Base-by-base conservation (phyloP, 164 flowering plant species). In the Dillenia suffruticosa region DNA sequence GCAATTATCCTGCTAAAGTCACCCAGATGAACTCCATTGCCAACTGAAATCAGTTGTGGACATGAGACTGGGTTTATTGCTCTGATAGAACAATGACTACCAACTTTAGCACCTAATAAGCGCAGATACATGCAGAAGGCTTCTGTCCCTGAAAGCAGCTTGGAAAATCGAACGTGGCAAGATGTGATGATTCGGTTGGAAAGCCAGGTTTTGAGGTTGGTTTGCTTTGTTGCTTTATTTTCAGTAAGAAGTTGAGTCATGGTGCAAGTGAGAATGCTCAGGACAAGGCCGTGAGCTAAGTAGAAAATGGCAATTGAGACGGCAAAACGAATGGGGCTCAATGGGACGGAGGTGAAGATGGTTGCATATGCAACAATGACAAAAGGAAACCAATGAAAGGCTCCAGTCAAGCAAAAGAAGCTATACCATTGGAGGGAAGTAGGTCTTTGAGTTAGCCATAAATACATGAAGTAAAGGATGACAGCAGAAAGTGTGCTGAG, bases 71-170 rank as follows among this genome's bases (percentile, higher is more conserved):
- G 85, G 63, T 86, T 88, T 66, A 84, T 88, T 59, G 89, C 89
- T 71, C 89, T 75, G 73, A 88, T 82, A 1, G 95, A 88, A 71
- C 91, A 84, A 64, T 84, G 72, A n/a, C 67, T 75, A 9, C 91
- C 95, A 32, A 88, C 67, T 63, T 79, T 79, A 46, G 89, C 86
- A 5, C 91, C 95, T 66, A 85, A 53, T 15, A 77, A 73, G 63
- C 89, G 76, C 8, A 86, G 58, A 61, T 84, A 86, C 19, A 84
- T 70, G 82, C 89, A 84, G 65, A 86, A 82, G 17, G 95, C 89
- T 77, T 86, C 95, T 45, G 95, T 88, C 59, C 95, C 91, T n/a
- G 95, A 85, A 40, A 88, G 72, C 52, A 88, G 75, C 59, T 79
- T 79, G 16, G 85, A 82, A 60, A 88, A 85, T 62, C 85, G 65